Conservation (phyloP, 306 rosid species). For the Vigna radiata region DNA sequence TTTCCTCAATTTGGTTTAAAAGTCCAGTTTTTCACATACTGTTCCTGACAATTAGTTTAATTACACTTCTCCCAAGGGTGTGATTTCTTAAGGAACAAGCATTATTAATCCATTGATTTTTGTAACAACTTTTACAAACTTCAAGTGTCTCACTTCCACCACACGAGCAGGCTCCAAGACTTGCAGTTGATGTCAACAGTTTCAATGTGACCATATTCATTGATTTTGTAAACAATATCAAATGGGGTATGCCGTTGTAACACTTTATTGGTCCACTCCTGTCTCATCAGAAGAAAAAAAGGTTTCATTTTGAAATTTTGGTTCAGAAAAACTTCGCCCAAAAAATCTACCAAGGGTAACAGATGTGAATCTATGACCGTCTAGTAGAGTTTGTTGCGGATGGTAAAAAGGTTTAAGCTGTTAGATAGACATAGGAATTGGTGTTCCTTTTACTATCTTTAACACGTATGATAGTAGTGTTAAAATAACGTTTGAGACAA, state of each 20-base stretch:
- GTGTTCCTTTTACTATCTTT: too few species aligned
- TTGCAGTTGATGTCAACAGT: conserved; percentile 3
- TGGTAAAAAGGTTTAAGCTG: too few species aligned
- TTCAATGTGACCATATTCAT: not conserved
- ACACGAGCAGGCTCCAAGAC: not conserved
- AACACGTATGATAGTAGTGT: too few species aligned
- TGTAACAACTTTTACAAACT: not conserved
- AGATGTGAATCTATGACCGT: too few species aligned
- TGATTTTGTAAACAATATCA: not conserved
- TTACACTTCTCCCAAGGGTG: not conserved
- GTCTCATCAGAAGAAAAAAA: conserved; percentile 1
- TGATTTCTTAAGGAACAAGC: conserved; percentile 35
- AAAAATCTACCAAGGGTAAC: too few species aligned
- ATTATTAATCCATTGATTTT: conserved; percentile 7
- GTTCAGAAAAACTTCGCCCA: too few species aligned
- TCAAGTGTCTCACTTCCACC: not conserved
- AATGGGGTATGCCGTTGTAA: not conserved
- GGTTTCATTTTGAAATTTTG: not conserved
- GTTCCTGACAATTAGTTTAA: not conserved
- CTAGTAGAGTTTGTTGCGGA: too few species aligned
- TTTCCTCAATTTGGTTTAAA: conserved; percentile 7
- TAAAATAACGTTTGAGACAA: too few species aligned
- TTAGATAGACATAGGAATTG: too few species aligned
- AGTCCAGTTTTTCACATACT: conserved; percentile 14
- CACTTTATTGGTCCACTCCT: conserved; percentile 14